Percentiles rank a stretch among this genome's conserved stretches.
Evolutionary conservation across 2,329 filamentous ascomycete genomes (phyloP).

Genomic region (Cercospora sp.): DNA sequence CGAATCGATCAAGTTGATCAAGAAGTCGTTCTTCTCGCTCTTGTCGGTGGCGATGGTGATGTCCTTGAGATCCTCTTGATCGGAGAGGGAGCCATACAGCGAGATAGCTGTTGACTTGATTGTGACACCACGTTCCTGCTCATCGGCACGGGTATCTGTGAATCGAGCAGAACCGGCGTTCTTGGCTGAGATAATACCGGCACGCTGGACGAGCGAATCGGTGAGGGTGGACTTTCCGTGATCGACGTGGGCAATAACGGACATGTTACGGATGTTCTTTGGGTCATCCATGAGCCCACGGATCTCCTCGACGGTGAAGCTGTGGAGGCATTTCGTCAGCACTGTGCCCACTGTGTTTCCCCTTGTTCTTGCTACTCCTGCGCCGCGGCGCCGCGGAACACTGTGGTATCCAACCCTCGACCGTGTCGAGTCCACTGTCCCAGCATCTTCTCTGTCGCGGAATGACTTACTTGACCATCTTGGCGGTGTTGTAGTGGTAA

Average conservation of each 20-base stretch:
- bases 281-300: conserved; percentile 71
- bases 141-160: conserved; percentile 94
- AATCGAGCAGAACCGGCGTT: conserved; percentile 96
- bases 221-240: conserved; percentile 99
- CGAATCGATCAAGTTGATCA: conserved; percentile 99
- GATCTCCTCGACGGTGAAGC: conserved; percentile 26
- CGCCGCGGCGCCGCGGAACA: background rate
- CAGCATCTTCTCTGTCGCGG: conserved; percentile 47
- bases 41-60: conserved; percentile 86
- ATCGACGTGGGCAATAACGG: conserved; percentile 99
- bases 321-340: conserved; percentile 7
- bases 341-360: background rate
- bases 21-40: conserved; percentile 90
- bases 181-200: conserved; percentile 97
- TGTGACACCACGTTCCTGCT: conserved; percentile 99
- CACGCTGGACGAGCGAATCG: conserved; percentile 98
- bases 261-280: conserved; percentile 86
- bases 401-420: background rate
- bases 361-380: background rate
- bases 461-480: conserved; percentile 81
- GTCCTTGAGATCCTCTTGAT: conserved; percentile 89
- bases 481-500: conserved; percentile 63
- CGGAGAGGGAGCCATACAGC: conserved; percentile 81
- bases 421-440: background rate
- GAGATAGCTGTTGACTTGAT: conserved; percentile 99